phyloP scores from a whole-genome alignment of 2,329 filamentous ascomycete species.

The Colletotrichum musicola region DNA sequence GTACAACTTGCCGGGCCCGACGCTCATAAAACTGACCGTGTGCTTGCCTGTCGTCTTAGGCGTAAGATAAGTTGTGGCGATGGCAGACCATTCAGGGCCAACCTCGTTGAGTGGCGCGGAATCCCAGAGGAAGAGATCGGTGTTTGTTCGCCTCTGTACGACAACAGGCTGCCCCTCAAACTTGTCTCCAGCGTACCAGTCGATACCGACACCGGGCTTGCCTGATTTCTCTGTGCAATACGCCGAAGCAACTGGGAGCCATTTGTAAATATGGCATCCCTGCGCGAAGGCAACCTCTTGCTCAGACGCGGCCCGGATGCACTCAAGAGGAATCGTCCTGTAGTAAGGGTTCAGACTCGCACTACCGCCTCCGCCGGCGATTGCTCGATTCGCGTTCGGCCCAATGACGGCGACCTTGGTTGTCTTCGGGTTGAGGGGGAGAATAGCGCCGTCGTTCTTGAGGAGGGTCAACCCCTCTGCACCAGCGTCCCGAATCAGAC shows the following conservation, averaged over 20 bases:
- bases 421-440: constrained; percentile 68
- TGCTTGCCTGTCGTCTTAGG: constrained; percentile 71
- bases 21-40: constrained; percentile 76
- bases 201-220: constrained; percentile 71
- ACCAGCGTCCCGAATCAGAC: constrained; percentile 71
- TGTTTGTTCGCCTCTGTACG: constrained; percentile 71
- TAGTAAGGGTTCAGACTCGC: constrained; percentile 78
- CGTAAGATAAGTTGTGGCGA: constrained; percentile 71
- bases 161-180: constrained; percentile 70
- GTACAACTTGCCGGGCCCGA: constrained; percentile 73
- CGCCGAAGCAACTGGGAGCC: constrained; percentile 72
- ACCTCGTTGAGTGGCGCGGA: constrained; percentile 72
- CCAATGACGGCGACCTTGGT: constrained; percentile 75
- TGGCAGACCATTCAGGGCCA: constrained; percentile 73
- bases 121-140: constrained; percentile 78
- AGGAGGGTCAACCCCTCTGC: constrained; percentile 73
- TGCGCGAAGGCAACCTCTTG: constrained; percentile 70
- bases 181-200: constrained; percentile 74
- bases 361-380: constrained; percentile 76
- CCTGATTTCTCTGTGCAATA: constrained; percentile 69
- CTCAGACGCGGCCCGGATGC: constrained; percentile 67
- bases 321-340: constrained; percentile 73
- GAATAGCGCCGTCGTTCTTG: constrained; percentile 71
- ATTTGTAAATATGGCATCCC: constrained; percentile 74
- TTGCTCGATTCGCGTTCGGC: constrained; percentile 75